Evolutionary conservation across 2,329 filamentous ascomycete genomes (phyloP).

Genomic region (Waltergamsia citrina): DNA sequence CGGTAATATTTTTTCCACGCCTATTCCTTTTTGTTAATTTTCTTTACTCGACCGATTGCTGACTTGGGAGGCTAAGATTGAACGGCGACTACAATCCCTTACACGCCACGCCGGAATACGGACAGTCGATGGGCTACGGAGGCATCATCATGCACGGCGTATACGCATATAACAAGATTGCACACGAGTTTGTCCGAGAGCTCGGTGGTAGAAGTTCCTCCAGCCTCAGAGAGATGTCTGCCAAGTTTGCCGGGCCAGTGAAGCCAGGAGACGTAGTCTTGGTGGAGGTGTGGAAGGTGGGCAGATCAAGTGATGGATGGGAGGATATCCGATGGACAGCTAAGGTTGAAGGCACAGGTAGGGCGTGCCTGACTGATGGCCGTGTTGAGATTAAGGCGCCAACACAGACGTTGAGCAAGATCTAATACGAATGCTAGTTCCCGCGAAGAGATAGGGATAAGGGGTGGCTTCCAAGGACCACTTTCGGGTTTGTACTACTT

Average conservation of each 20-base stretch:
- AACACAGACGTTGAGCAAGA: not conserved
- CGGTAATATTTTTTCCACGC: conserved; percentile 2
- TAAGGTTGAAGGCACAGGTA: conserved; percentile 1
- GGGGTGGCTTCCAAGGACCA: too few relatives aligned
- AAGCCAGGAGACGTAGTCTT: conserved; percentile 6
- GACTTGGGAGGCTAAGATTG: conserved; percentile 34
- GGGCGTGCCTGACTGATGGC: conserved; percentile 4
- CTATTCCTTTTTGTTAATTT: not conserved
- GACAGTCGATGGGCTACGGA: conserved; percentile 73
- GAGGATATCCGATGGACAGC: conserved; percentile 3
- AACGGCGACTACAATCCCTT: conserved; percentile 84
- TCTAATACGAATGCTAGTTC: not conserved
- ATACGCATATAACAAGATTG: conserved; percentile 67
- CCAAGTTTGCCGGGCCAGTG: conserved; percentile 6
- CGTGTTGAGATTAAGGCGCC: not conserved
- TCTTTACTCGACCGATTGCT: too few relatives aligned
- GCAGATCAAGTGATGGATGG: not conserved
- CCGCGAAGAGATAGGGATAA: too few relatives aligned
- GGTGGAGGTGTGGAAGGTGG: conserved; percentile 4
- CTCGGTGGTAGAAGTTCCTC: conserved; percentile 2
- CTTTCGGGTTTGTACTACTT: too few relatives aligned
- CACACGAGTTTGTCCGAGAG: conserved; percentile 46
- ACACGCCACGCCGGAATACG: conserved; percentile 68
- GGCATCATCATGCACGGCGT: conserved; percentile 74
- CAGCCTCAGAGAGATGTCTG: conserved; percentile 6